phyloP scores from a whole-genome alignment of 2,329 filamentous ascomycete genomes.

The Septoria linicola region DNA sequence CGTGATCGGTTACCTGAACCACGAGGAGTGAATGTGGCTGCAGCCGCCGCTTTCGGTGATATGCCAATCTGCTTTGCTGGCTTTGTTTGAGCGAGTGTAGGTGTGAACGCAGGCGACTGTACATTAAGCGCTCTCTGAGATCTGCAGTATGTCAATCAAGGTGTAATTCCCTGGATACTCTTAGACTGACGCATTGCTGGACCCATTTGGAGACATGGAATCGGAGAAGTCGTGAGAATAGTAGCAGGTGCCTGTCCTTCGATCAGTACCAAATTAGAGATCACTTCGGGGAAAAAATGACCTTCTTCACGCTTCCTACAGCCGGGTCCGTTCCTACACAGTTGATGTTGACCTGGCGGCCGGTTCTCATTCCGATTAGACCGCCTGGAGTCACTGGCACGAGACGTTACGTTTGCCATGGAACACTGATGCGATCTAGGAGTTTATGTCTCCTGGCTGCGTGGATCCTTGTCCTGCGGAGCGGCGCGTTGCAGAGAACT shows the following conservation, averaged over 20 bases:
- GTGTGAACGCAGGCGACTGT: conserved; percentile 83
- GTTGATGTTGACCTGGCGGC: conserved; percentile 29
- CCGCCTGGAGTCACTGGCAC: conserved; percentile 35
- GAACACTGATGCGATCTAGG: neutral
- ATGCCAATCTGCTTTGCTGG: conserved; percentile 70
- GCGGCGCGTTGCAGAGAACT: no score
- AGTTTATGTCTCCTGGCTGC: no score
- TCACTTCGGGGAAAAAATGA: conserved; percentile 9
- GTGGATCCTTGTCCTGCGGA: no score
- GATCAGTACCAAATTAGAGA: conserved; percentile 11
- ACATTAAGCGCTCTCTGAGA: conserved; percentile 80
- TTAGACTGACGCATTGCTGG: conserved; percentile 28
- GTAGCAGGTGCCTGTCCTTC: conserved; percentile 34
- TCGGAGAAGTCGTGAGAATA: conserved; percentile 37
- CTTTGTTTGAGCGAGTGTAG: conserved; percentile 49
- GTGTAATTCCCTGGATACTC: neutral
- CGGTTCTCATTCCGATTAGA: conserved; percentile 34
- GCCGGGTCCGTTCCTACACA: conserved; percentile 38
- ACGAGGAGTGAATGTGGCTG: conserved; percentile 79
- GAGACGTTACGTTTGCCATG: conserved; percentile 35
- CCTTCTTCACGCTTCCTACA: conserved; percentile 39
- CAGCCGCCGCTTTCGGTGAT: conserved; percentile 85
- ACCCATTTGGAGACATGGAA: conserved; percentile 32
- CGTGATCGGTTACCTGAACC: conserved; percentile 34
- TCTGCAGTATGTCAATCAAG: conserved; percentile 18